Evolutionary conservation across 2,329 filamentous ascomycete species (phyloP).

Genomic region (Lecanoromycetidae sp.): DNA sequence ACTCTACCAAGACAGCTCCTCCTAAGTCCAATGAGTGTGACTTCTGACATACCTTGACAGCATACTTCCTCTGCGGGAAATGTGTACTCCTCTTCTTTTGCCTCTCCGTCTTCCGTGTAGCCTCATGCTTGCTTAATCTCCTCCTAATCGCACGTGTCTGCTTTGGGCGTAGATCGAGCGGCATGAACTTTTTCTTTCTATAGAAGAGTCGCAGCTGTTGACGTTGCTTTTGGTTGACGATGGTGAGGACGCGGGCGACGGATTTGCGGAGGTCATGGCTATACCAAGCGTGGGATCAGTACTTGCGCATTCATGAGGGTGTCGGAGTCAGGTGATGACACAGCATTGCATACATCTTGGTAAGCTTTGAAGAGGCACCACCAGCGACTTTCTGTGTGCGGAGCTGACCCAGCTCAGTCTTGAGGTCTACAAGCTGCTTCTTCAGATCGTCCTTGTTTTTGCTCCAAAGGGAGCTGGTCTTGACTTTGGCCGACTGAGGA

Average conservation of each 20-base stretch:
- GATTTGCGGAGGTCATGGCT: constrained; percentile 99
- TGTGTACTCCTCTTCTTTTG: constrained; percentile 90
- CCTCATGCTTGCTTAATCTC: constrained; percentile 85
- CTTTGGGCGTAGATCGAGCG: constrained; percentile 96
- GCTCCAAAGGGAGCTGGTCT: constrained; percentile 91
- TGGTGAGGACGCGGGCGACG: constrained; percentile 94
- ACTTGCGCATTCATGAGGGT: not conserved
- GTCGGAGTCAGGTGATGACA: not conserved
- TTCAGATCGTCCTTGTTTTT: constrained; percentile 98
- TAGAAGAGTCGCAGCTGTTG: constrained; percentile 97
- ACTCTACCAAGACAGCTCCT: not conserved
- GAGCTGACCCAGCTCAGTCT: constrained; percentile 90
- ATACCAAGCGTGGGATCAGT: constrained; percentile 15
- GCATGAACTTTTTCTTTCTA: constrained; percentile 99
- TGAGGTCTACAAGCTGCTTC: constrained; percentile 89
- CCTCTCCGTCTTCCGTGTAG: constrained; percentile 74
- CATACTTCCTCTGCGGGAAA: constrained; percentile 98
- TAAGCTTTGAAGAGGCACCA: constrained; percentile 89
- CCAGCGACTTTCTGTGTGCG: constrained; percentile 95
- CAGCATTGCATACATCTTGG: constrained; percentile 69
- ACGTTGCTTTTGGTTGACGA: constrained; percentile 99
- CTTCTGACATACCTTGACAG: constrained; percentile 61
- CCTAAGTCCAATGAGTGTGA: not conserved
- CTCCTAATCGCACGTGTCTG: constrained; percentile 96
- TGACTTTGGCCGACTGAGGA: constrained; percentile 61